Evolutionary conservation across 1,139 yeast genomes (phyloP).

Genomic region (Pneumocystis carinii): DNA sequence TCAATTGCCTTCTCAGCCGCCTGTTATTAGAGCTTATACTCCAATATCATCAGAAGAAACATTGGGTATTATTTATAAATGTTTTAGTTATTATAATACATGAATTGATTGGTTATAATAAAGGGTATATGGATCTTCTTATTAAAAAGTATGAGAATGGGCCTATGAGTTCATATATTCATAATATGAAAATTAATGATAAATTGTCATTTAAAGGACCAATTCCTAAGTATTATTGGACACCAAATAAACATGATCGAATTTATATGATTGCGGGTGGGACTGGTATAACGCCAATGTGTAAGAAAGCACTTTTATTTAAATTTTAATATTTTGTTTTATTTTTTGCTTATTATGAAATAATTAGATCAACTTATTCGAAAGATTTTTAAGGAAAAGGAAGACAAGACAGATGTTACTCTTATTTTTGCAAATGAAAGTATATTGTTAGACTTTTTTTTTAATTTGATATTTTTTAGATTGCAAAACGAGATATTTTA

Average conservation of each 20-base stretch:
- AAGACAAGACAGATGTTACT: constrained; percentile 71
- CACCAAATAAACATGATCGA: constrained; percentile 64
- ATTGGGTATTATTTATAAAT: constrained; percentile 51
- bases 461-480: constrained; percentile 14
- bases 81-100: not conserved
- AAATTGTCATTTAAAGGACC: constrained; percentile 91
- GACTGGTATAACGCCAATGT: constrained; percentile 82
- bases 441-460: not conserved
- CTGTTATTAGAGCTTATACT: constrained; percentile 92
- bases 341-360: constrained; percentile 22
- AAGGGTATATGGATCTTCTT: constrained; percentile 30
- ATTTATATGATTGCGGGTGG: constrained; percentile 91
- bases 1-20: constrained; percentile 58
- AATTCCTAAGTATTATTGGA: constrained; percentile 81
- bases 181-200: constrained; percentile 56
- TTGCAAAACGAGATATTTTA: constrained; percentile 61
- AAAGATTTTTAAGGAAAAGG: constrained; percentile 54
- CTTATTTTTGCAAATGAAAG: constrained; percentile 55
- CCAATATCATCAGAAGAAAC: constrained; percentile 61
- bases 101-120: no score
- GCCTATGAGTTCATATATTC: constrained; percentile 66
- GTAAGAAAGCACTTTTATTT: not conserved
- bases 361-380: constrained; percentile 49
- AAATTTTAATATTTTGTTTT: constrained; percentile 1
- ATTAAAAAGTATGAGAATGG: constrained; percentile 76